phyloP scores from a whole-genome alignment of 2,329 filamentous ascomycete genomes.

The Monosporascus sp. region DNA sequence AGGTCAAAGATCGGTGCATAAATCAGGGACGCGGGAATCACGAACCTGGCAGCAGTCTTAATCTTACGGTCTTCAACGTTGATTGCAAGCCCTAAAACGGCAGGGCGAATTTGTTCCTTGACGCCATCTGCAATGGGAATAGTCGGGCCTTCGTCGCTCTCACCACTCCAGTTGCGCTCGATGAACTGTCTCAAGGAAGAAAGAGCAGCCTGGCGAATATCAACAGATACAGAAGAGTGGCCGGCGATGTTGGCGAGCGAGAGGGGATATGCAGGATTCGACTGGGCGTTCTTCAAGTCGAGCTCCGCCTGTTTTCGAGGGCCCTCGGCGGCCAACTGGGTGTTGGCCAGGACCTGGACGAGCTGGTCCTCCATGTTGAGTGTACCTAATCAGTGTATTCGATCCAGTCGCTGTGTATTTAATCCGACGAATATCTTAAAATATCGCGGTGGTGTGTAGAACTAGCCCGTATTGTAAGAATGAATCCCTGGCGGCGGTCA shows the following conservation, averaged over 20 bases:
- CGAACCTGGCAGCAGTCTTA: constrained; percentile 80
- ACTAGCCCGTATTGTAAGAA: no score
- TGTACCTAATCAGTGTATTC: background rate
- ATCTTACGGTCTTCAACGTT: constrained; percentile 78
- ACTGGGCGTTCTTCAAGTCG: constrained; percentile 67
- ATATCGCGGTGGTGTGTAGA: no score
- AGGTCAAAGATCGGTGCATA: background rate
- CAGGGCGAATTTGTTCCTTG: constrained; percentile 67
- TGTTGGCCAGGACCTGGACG: constrained; percentile 79
- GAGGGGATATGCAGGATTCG: constrained; percentile 67
- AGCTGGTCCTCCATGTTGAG: constrained; percentile 83
- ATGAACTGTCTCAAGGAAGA: constrained; percentile 78
- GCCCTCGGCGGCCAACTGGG: constrained; percentile 69
- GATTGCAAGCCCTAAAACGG: constrained; percentile 72
- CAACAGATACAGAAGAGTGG: constrained; percentile 65
- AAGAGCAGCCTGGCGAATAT: constrained; percentile 78
- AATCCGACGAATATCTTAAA: no score
- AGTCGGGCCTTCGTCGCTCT: constrained; percentile 60
- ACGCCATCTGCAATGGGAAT: constrained; percentile 66
- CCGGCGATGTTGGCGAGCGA: constrained; percentile 76
- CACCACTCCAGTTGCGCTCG: constrained; percentile 74
- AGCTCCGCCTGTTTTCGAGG: constrained; percentile 83
- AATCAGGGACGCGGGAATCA: constrained; percentile 1
- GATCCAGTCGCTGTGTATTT: no score
- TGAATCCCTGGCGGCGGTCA: no score